Evolutionary conservation across 2,329 filamentous ascomycete genomes (phyloP), one percentile per base, ranked within the genome.

Genomic region (Alternaria gansuensis): DNA sequence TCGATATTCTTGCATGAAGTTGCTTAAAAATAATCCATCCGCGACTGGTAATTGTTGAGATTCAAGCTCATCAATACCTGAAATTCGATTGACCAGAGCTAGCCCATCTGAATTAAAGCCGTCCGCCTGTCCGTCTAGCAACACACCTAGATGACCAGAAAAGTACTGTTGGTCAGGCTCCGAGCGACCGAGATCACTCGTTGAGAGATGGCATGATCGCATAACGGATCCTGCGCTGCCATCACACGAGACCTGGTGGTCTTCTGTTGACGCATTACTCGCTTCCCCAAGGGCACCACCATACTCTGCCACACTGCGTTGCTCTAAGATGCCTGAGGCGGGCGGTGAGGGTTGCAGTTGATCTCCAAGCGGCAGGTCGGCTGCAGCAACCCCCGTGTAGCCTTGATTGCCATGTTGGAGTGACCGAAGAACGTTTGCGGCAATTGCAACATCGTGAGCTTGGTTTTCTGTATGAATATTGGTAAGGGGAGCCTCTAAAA

Each of bases 1-100:
- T 40, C n/a, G 23, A 34, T 50, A 50, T 39, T 50, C 46, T 34
- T 50, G 29, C 34, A 50, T 50, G 8, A 50, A 50, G 46, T 50
- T 24, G 24, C 46, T 50, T 17, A 50, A 21, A 50, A 50, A 50
- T 50, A 50, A 39, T 14, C 34, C 24, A 50, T 50, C 46, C 11
- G 14, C 34, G 28, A 46, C 43, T 11, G 43, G 4, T 11, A 23
- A n/a, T 37, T 14, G 31, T 34, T 13, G 24, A 39, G 46, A 39
- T 13, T 39, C 21, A 17, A 40, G 46, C 14, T 28, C 34, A 50
- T 31, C 23, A 37, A 34, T 8, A 34, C 34, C 46, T 7, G 17
- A 28, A 10, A 23, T 10, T 50, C 24, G 14, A 17, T 40, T 21
- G 5, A 21, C 29, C 14, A 50, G 24, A 50, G 13, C 46, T 50